Evolutionary conservation across 257 asterid genomes (phyloP).

Genomic region (Catharanthus roseus): DNA sequence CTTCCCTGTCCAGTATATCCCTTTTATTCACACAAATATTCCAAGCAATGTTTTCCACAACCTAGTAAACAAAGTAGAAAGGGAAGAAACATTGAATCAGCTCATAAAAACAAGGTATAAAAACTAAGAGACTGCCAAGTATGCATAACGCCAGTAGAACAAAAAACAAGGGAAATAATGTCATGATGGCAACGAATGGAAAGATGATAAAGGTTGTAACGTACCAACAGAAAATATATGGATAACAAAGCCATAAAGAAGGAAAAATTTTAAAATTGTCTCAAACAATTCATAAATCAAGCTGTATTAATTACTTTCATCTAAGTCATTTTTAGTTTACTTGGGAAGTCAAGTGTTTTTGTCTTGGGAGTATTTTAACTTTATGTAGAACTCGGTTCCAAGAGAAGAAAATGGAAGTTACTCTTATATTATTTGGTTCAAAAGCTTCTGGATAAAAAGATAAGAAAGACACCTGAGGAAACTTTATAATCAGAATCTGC

Average conservation of each 20-base stretch:
- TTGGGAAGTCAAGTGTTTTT: not conserved
- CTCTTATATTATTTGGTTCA: not conserved
- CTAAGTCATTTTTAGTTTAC: not conserved
- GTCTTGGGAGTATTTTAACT: not conserved
- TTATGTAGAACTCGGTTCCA: not conserved
- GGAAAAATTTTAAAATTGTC: not conserved
- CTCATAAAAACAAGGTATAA: not conserved
- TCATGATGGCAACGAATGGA: not conserved
- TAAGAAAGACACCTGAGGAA: not conserved
- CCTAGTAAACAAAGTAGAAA: constrained; percentile 37
- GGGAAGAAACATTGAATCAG: constrained; percentile 12
- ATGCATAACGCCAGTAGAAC: too few species aligned
- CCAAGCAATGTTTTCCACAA: constrained; percentile 83
- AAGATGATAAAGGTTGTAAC: not conserved
- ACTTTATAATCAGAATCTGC: not conserved
- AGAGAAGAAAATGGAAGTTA: too few species aligned
- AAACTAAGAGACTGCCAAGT: too few species aligned
- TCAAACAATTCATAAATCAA: not conserved
- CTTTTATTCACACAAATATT: constrained; percentile 82
- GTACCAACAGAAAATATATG: not conserved
- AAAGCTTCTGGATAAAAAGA: not conserved
- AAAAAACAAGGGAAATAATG: not conserved
- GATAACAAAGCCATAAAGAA: too few species aligned
- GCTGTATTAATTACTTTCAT: not conserved
- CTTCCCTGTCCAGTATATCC: constrained; percentile 79